These are phyloP conservation scores for Puccinia polysora DNA, from an alignment of 1,284 basidiomycete genomes.

Conservation along the genomic window DNA sequence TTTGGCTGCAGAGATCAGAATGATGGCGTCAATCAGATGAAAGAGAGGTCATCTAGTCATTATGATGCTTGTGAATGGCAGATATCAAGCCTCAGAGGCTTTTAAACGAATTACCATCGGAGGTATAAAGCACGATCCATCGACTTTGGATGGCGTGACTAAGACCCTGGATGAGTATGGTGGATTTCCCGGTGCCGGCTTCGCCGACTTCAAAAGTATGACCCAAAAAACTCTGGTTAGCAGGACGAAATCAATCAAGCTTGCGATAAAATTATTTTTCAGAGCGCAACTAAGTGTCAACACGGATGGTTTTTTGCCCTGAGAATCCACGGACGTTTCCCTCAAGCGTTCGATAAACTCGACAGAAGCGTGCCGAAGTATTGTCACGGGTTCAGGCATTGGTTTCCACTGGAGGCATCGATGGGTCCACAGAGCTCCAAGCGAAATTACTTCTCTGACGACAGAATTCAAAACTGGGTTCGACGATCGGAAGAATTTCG, in stretches of 20 bases:
- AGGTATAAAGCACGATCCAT: constrained; percentile 42
- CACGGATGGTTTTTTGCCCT: constrained; percentile 4
- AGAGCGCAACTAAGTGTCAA: constrained; percentile 38
- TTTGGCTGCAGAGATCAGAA: constrained; percentile 9
- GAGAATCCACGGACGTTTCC: no score
- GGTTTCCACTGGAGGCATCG: constrained; percentile 24
- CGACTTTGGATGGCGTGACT: constrained; percentile 31
- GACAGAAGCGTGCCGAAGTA: constrained; percentile 27
- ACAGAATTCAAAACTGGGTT: neutral
- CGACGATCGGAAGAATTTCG: neutral
- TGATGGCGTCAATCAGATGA: neutral
- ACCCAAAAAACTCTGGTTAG: no score
- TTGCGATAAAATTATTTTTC: no score
- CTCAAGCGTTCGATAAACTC: constrained; percentile 12
- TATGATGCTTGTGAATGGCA: no score
- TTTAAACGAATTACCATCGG: constrained; percentile 29
- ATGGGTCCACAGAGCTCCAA: no score
- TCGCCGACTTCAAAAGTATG: constrained; percentile 18
- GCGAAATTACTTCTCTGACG: neutral
- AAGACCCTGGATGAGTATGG: constrained; percentile 31
- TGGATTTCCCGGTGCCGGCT: constrained; percentile 39
- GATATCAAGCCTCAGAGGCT: no score
- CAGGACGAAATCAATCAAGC: no score
- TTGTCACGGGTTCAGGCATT: constrained; percentile 26
- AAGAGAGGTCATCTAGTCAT: neutral